These are phyloP conservation scores for Nicotiana noctiflora DNA, from an alignment of 257 asterid genomes.

Conservation along the genomic window DNA sequence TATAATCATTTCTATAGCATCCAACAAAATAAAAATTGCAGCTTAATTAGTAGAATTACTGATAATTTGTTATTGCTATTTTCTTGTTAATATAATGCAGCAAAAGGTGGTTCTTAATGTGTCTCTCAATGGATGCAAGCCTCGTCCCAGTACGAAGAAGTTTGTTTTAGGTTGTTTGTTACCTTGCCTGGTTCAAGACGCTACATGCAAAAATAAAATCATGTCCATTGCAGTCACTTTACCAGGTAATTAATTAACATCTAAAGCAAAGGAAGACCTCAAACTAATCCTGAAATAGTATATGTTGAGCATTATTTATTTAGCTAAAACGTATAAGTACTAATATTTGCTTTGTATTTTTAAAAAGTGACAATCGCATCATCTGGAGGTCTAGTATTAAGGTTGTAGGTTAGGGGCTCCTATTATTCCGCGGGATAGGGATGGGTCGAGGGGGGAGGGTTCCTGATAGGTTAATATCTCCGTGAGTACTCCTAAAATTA, in stretches of 20 bases:
- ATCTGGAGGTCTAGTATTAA: no score
- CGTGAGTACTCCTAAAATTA: no score
- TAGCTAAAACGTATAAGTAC: not conserved
- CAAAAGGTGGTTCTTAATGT: constrained; percentile 45
- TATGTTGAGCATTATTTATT: not conserved
- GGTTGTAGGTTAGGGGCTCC: no score
- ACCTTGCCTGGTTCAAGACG: not conserved
- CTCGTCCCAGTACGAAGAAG: constrained; percentile 41
- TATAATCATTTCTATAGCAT: not conserved
- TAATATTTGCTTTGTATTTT: not conserved
- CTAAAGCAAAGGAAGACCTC: not conserved
- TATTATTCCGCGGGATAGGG: no score
- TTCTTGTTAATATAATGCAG: constrained; percentile 23
- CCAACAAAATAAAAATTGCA: not conserved
- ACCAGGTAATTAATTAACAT: not conserved
- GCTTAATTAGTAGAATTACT: not conserved
- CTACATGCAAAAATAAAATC: not conserved
- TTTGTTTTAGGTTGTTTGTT: constrained; percentile 31
- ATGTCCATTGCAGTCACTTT: not conserved
- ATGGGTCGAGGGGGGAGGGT: no score
- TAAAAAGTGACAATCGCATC: not conserved
- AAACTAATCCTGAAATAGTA: not conserved
- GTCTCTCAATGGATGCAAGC: constrained; percentile 21
- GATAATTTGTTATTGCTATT: not conserved
- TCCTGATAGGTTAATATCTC: no score